Percentiles rank a stretch among this genome's conserved stretches.
These are phyloP conservation scores for Coemansia asiatica DNA, from an alignment of 192 early-diverging fungal genomes.

Conservation along the genomic window DNA sequence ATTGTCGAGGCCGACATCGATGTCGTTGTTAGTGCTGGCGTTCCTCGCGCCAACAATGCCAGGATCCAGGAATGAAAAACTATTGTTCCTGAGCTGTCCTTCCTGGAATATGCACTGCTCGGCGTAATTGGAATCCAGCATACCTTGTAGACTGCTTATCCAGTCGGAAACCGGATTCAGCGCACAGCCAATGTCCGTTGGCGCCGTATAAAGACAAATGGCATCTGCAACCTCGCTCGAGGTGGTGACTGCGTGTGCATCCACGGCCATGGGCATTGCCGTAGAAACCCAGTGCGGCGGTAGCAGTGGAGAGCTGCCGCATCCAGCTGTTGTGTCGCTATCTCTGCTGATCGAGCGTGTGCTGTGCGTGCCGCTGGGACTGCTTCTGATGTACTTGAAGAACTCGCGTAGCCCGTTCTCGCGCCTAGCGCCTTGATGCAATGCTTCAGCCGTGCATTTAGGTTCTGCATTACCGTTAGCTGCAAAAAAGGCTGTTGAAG, in stretches of 20 bases:
- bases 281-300: background rate
- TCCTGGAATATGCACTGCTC: background rate
- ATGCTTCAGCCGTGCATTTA: background rate
- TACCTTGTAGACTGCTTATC: slow-evolving; percentile 15
- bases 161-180: slow-evolving; percentile 15
- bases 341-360: slow-evolving; percentile 15
- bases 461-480: background rate
- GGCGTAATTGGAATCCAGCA: slow-evolving; percentile 11
- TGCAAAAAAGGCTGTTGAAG: background rate
- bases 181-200: slow-evolving; percentile 5
- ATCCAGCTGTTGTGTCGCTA: slow-evolving; percentile 20
- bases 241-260: background rate
- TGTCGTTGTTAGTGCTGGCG: no score
- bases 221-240: background rate
- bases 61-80: no score
- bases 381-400: background rate
- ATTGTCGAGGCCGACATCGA: no score
- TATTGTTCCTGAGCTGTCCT: no score
- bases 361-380: slow-evolving; percentile 12
- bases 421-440: background rate
- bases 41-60: no score
- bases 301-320: slow-evolving; percentile 5
- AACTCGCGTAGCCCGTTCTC: background rate
- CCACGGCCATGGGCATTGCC: background rate
- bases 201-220: background rate